Evolutionary conservation across 129 eudicot genomes (phyloP).

Genomic region (Flaveria bidentis): DNA sequence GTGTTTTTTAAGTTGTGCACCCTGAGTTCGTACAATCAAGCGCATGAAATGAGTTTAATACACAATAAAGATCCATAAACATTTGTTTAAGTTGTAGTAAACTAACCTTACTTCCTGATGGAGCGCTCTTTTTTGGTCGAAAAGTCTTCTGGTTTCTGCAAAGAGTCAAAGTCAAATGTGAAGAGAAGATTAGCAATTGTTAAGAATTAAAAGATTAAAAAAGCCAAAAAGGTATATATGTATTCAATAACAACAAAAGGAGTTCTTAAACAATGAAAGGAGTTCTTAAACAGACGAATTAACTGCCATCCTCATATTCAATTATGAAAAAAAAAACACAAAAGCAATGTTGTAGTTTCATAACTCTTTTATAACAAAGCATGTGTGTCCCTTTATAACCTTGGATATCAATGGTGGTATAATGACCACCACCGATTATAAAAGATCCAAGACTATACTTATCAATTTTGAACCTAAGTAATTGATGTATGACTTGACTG

Average conservation of each 20-base stretch:
- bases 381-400: not conserved
- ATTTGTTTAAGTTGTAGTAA: not conserved
- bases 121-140: conserved; percentile 69
- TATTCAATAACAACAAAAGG: too few relatives aligned
- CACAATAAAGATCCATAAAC: conserved; percentile 9
- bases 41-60: conserved; percentile 21
- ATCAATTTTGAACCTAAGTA: not conserved
- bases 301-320: conserved; percentile 13
- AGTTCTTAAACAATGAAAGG: too few relatives aligned
- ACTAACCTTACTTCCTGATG: conserved; percentile 67
- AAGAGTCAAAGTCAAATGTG: not conserved
- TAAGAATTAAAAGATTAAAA: not conserved
- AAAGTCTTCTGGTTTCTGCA: conserved; percentile 69
- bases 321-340: not conserved
- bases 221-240: not conserved
- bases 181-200: conserved; percentile 15
- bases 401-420: not conserved
- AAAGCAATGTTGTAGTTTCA: conserved; percentile 11
- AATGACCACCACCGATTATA: not conserved
- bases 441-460: not conserved
- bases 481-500: not conserved
- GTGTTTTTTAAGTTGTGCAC: conserved; percentile 63
- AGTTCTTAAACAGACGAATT: not conserved
- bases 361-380: conserved; percentile 9
- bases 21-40: conserved; percentile 37